Base-by-base conservation (phyloP, 2,329 filamentous ascomycete genomes). In the Trichoderma simmonsii region DNA sequence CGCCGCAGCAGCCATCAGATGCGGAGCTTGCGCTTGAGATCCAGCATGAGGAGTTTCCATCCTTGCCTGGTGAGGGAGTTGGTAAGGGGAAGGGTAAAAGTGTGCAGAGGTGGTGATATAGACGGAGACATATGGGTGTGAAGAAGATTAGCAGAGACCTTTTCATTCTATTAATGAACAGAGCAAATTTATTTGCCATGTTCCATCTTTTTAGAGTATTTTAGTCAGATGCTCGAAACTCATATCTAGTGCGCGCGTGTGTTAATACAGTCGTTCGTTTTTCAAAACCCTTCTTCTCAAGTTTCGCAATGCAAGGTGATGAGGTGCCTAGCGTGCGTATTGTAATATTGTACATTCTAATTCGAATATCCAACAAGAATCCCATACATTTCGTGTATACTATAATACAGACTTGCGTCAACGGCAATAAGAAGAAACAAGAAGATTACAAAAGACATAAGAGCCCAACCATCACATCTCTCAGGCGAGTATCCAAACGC, bases 61-160 rank as follows among this genome's bases (percentile, higher is more conserved):
- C 78, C 18, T 75, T 86, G 48, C 79, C 80, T 65, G 79, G 78
- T 21, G 79, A 81, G 60, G 83, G 84, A 3, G 79, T 80, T 62
- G 83, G 84, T 2, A 87, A 86, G 73, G 84, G 84, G 4, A 87
- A 86, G 73, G 84, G 84, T 2, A 87, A 86, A 73, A 78, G 79
- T 3, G 75, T 78, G 18, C 75, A 72, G 43, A 74, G 78, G 21
- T 78, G 77, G 77, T 81, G 73, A 73, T 63, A 43, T 14, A 51
- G 32, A 36, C 32, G 9, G 12, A 30, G 15, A 3, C 9, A 14
- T 54, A 24, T 26, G 7, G 21, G 8, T 26, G 21, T 11, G 48
- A 66, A 12, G 48, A 54, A 51, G 21, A 65, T 15, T 24, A 21
- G 54, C 7, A 9, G 34, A 32, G 15, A 24, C 21, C 2, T 14